These are phyloP conservation scores for Phaffomyces thermotolerans DNA, from an alignment of 805 yeast genomes.

Conservation along the genomic window DNA sequence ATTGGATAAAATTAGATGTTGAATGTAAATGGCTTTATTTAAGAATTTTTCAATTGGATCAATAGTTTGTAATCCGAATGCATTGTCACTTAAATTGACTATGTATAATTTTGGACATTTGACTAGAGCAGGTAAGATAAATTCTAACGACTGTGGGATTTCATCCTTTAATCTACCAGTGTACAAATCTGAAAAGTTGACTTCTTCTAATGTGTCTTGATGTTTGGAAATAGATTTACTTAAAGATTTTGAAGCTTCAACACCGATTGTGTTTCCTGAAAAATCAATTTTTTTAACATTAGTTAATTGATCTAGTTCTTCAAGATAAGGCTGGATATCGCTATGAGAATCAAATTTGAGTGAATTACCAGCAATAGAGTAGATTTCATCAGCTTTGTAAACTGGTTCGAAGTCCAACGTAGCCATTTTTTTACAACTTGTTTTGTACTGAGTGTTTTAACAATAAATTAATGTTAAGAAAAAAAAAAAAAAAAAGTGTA, in stretches of 20 bases:
- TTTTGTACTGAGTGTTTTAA: too few species aligned
- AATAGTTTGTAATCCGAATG: constrained; percentile 92
- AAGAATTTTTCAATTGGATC: constrained; percentile 80
- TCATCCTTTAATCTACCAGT: constrained; percentile 94
- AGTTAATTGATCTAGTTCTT: constrained; percentile 39
- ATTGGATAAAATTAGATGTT: constrained; percentile 83
- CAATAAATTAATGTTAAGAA: too few species aligned
- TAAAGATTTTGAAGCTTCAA: constrained; percentile 72
- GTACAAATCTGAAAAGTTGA: constrained; percentile 86
- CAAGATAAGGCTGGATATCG: constrained; percentile 67
- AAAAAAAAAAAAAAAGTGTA: neutral
- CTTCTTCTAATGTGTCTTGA: constrained; percentile 47
- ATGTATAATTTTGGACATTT: constrained; percentile 61
- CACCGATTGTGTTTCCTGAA: constrained; percentile 92
- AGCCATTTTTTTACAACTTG: constrained; percentile 26
- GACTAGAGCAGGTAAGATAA: constrained; percentile 66
- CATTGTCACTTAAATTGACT: constrained; percentile 87
- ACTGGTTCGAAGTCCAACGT: constrained; percentile 31
- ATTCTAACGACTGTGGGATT: constrained; percentile 76
- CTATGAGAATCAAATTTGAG: constrained; percentile 64
- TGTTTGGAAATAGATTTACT: constrained; percentile 44
- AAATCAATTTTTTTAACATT: constrained; percentile 56
- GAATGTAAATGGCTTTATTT: constrained; percentile 66
- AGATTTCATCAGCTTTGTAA: constrained; percentile 41
- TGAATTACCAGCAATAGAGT: constrained; percentile 67